These are phyloP conservation scores for Penicillium desertorum DNA, from an alignment of 495 filamentous ascomycete species.

Conservation along the genomic window DNA sequence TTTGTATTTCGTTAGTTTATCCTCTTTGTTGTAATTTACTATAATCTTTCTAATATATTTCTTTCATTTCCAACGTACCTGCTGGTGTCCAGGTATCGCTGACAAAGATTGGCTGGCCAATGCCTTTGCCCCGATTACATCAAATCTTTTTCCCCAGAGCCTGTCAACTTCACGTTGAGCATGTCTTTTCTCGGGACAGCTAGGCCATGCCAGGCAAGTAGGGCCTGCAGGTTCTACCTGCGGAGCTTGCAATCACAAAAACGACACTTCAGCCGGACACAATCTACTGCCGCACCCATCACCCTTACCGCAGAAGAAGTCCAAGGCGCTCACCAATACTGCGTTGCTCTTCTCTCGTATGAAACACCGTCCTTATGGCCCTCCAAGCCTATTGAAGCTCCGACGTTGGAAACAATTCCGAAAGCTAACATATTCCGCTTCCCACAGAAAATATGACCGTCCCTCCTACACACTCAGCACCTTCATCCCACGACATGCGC, in stretches of 20 bases:
- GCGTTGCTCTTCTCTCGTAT: conserved; percentile 57
- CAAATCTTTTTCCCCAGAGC: conserved; percentile 10
- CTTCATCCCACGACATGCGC: conserved; percentile 70
- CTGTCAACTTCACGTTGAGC: neutral
- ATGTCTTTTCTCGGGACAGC: conserved; percentile 32
- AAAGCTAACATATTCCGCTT: conserved; percentile 11
- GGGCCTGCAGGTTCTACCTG: conserved; percentile 15
- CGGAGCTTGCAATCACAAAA: conserved; percentile 15
- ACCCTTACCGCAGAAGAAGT: conserved; percentile 46
- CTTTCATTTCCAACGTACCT: neutral
- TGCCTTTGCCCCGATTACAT: conserved; percentile 30
- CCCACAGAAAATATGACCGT: conserved; percentile 71
- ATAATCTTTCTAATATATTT: neutral
- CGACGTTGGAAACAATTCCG: neutral
- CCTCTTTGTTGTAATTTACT: neutral
- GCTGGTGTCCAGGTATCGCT: neutral
- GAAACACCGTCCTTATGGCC: conserved; percentile 2
- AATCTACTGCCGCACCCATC: conserved; percentile 15
- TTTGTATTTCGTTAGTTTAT: neutral
- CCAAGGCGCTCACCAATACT: conserved; percentile 55
- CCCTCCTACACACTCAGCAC: conserved; percentile 82
- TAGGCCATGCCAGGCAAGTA: conserved; percentile 24
- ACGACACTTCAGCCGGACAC: conserved; percentile 30
- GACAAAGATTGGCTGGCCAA: conserved; percentile 28
- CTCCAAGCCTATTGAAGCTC: neutral